A percentile compares a stretch with the other conserved stretches of the same genome.
phyloP scores from a whole-genome alignment of 1,284 basidiomycete species.

The Singerocomus inundabilis region DNA sequence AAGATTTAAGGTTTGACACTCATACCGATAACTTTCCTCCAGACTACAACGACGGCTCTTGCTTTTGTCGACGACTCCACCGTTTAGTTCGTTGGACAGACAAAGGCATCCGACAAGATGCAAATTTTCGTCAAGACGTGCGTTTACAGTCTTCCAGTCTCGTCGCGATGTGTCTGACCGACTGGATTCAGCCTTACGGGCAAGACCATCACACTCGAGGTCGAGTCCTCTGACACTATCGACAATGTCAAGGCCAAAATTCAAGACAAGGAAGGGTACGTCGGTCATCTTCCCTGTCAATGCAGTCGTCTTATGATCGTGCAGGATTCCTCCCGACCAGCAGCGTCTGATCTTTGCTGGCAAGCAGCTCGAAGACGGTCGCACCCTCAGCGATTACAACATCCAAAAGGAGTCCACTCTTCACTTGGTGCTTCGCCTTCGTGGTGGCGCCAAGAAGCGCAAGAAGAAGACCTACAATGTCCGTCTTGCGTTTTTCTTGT shows the following conservation, averaged over 20 bases:
- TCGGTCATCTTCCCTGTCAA: background rate
- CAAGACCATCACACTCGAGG: constrained; percentile 49
- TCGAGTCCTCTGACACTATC: too few species aligned
- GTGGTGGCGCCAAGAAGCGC: constrained; percentile 98
- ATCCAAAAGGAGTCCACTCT: constrained; percentile 97
- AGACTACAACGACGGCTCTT: constrained; percentile 40
- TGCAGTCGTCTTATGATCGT: constrained; percentile 4
- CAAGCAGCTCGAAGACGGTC: constrained; percentile 96
- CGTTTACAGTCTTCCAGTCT: constrained; percentile 29
- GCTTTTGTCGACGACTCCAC: constrained; percentile 87
- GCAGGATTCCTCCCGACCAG: constrained; percentile 86
- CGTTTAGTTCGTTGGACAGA: constrained; percentile 83
- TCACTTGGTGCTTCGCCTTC: constrained; percentile 92
- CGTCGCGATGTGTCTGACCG: background rate
- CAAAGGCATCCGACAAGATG: constrained; percentile 72
- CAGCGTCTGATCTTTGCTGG: constrained; percentile 98
- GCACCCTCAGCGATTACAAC: constrained; percentile 88
- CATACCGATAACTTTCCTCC: constrained; percentile 19
- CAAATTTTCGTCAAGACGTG: constrained; percentile 96
- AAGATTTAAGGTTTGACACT: constrained; percentile 31
- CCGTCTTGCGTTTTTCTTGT: constrained; percentile 23
- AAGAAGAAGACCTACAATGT: constrained; percentile 99
- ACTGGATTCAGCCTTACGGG: constrained; percentile 81
- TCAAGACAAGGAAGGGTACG: constrained; percentile 91
- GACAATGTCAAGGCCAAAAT: too few species aligned